phyloP scores from a whole-genome alignment of 148 eudicot genomes.

The Linanthus parryae region DNA sequence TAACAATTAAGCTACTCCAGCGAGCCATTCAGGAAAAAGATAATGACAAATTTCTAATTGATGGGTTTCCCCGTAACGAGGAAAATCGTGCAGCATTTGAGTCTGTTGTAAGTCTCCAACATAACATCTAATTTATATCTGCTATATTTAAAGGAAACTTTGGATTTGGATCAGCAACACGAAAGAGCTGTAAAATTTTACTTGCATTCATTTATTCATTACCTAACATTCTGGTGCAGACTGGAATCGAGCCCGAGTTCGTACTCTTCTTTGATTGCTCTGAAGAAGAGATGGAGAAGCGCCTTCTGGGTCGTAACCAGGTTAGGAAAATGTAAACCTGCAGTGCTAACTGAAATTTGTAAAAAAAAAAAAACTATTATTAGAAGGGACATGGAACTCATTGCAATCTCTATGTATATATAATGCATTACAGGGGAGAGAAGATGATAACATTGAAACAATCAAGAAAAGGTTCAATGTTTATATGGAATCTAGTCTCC shows the following conservation, averaged over 20 bases:
- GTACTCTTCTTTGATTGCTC: slow-evolving; percentile 73
- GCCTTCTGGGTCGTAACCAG: slow-evolving; percentile 71
- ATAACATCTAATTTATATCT: neutral
- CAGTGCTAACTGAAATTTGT: too few species aligned
- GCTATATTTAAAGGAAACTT: too few species aligned
- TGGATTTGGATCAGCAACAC: too few species aligned
- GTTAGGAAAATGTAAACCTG: slow-evolving; percentile 25
- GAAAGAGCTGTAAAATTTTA: neutral
- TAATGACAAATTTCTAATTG: slow-evolving; percentile 74
- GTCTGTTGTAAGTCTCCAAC: slow-evolving; percentile 50
- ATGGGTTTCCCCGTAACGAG: slow-evolving; percentile 81
- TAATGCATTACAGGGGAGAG: slow-evolving; percentile 40
- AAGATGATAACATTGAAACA: slow-evolving; percentile 61
- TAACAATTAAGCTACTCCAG: slow-evolving; percentile 66
- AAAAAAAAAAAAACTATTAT: too few species aligned
- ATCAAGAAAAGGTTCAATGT: slow-evolving; percentile 62
- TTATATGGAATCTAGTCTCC: slow-evolving; percentile 60
- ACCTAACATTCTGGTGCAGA: slow-evolving; percentile 33
- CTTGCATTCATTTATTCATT: neutral
- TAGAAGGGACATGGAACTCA: too few species aligned
- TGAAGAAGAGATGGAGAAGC: slow-evolving; percentile 82
- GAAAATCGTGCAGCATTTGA: slow-evolving; percentile 76
- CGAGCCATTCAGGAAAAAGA: slow-evolving; percentile 52
- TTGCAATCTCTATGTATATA: neutral
- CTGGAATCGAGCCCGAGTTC: slow-evolving; percentile 63